Evolutionary conservation across 164 flowering plant species (phyloP), one percentile per base, ranked within the genome.

Genomic region (Nelumbo lutea): DNA sequence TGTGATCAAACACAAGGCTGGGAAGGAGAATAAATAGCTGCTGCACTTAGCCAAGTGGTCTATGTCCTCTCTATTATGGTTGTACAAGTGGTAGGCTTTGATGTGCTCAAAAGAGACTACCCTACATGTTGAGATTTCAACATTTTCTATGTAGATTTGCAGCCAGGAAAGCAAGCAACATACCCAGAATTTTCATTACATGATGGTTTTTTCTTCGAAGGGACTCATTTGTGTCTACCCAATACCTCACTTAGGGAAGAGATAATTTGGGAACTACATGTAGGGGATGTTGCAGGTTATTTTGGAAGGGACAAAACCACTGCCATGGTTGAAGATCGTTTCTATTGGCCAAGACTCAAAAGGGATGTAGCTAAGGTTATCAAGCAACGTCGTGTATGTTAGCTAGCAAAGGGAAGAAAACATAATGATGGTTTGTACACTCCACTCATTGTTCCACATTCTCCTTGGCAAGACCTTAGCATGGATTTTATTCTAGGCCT

Each of bases 401-500:
- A 71, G 11, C 27, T 65, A 0, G 52, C 66, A 2, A 71, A 75
- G 38, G 45, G 40, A 3, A 55, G 62, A n/a, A 6, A 56, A 5
- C 52, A 53, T 1, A 58, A 69, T 40, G 57, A 50, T 1, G 66
- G 77, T 0, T 27, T 69, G 1, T 64, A 69, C 69, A 64, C 65
- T 4, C 65, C 72, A n/a, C 42, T 74, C 1, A 73, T 69, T 0
- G 10, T 65, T 2, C 66, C 69, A n/a, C 40, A 56, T 11, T 51
- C 42, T 2, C 67, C 64, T 1, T 64, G 70, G 77, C 39, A 61
- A 45, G 71, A 62, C 41, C 13, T 73, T 1, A 42, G 62, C 6
- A 62, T 68, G 76, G 73, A 74, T 42, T 74, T 74, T 64, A 48
- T 69, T 9, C 44, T 74, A 48, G 64, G 76, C 1, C 8, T 63